These are phyloP conservation scores for Pythium pectinolyticum DNA, from an alignment of 352 stramenopile species.

Conservation along the genomic window DNA sequence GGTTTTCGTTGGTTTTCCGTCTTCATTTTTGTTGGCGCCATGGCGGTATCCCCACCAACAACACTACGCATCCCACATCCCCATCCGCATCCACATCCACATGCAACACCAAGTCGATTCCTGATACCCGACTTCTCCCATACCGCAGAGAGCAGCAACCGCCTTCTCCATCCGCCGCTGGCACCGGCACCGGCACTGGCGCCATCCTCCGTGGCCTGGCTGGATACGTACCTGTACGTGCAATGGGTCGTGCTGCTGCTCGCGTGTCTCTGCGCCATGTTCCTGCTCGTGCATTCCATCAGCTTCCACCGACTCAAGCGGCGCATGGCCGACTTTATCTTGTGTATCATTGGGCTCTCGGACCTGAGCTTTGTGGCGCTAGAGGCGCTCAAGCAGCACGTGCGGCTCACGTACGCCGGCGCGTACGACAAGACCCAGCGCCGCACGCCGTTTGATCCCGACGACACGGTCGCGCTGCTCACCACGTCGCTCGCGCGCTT, in stretches of 20 bases:
- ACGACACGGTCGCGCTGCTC: slow-evolving; percentile 19
- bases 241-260: slow-evolving; percentile 51
- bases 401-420: slow-evolving; percentile 46
- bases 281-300: slow-evolving; percentile 59
- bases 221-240: slow-evolving; percentile 43
- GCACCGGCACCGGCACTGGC: background rate
- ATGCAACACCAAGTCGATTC: no score
- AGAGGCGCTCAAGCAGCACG: slow-evolving; percentile 49
- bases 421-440: no score
- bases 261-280: slow-evolving; percentile 42
- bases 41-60: no score
- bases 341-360: slow-evolving; percentile 62
- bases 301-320: slow-evolving; percentile 64
- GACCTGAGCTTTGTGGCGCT: slow-evolving; percentile 53
- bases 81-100: no score
- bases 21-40: no score
- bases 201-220: no score
- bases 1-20: no score
- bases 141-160: no score
- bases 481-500: slow-evolving; percentile 52
- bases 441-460: no score
- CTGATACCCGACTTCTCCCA: no score
- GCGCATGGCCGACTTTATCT: slow-evolving; percentile 64
- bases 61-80: no score
- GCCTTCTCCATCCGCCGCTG: no score